Base-by-base conservation (phyloP, 2,329 filamentous ascomycete species). In the Fusarium protoensiforme region DNA sequence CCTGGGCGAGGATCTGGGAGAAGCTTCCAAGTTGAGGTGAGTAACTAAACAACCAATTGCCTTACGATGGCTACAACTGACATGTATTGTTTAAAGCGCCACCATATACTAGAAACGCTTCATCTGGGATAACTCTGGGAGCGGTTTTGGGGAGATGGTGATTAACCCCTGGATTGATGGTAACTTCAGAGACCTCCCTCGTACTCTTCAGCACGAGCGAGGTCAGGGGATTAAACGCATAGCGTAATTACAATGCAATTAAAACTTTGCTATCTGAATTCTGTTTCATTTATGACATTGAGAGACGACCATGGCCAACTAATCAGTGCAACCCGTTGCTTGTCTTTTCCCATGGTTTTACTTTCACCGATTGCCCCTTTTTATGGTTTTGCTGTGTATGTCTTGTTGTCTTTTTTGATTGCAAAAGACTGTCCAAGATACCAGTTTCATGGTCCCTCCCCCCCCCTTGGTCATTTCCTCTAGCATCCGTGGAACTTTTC, bases 1-100 rank as follows among this genome's bases (percentile, higher is more conserved):
- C 27, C 2, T 51, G 54, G 43, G n/a, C 68, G 11, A 54, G 38
- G 22, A 16, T 62, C 7, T 75, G 72, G 72, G 41, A 56, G n/a
- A 35, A 35, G 31, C 16, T 56, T 9, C 16, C 10, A 5, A 24
- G n/a, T 39, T n/a, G 31, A 56, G 53, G 33, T 22, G 20, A 56
- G 14, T 35, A 35, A 5, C 24, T 9, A n/a, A 51, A n/a, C 11
- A 33, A 24, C 14, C 3, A 27, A 27, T 27, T 18, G 2, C 16
- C 16, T 56, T 51, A n/a, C 7, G 9, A n/a, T 29, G 10, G 10
- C 6, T 4, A 22, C 6, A 29, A 18, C 22, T 22, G 16, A 33
- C 29, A 48, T 16, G 31, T 27, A 29, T 2, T 48, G 5, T 18
- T 3, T n/a, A 8, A 46, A 39, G 41, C 14, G 22, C 24, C 8